phyloP scores from a whole-genome alignment of 306 rosid genomes.

The Parietaria judaica region DNA sequence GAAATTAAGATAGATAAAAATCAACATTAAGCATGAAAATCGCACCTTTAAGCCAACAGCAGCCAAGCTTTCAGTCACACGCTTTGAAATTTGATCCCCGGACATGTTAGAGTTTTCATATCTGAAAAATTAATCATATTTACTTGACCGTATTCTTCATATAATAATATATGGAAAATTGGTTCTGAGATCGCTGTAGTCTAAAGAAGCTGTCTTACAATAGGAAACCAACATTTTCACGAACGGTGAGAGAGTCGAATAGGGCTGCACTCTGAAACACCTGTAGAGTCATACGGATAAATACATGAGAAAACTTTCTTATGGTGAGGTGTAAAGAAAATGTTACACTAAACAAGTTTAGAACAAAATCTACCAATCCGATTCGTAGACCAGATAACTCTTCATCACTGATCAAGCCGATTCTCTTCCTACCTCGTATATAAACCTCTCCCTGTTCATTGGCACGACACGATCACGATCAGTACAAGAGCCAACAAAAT shows the following conservation, averaged over 20 bases:
- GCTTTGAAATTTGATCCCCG: constrained; percentile 55
- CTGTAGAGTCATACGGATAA: constrained; percentile 29
- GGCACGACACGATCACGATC: constrained; percentile 6
- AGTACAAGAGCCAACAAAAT: constrained; percentile 2
- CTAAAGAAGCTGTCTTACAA: constrained; percentile 44
- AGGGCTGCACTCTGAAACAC: constrained; percentile 99
- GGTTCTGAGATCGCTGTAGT: constrained; percentile 6
- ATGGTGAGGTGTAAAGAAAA: background rate
- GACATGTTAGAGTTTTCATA: constrained; percentile 87
- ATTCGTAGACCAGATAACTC: constrained; percentile 86
- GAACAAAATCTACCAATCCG: constrained; percentile 58
- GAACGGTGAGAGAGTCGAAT: constrained; percentile 91
- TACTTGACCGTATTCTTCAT: background rate
- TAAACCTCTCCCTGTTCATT: constrained; percentile 84
- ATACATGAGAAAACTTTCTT: constrained; percentile 8
- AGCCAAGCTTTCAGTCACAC: constrained; percentile 80
- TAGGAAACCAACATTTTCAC: constrained; percentile 98
- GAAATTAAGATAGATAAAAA: constrained; percentile 4
- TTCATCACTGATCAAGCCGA: constrained; percentile 80
- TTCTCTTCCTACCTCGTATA: constrained; percentile 75
- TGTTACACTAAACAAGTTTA: background rate
- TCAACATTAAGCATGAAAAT: background rate
- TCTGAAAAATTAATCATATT: constrained; percentile 34
- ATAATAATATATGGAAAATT: background rate
- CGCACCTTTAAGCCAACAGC: constrained; percentile 88